Conservation (phyloP, 192 early-diverging fungal species). For the Rhizophagus prolifer region DNA sequence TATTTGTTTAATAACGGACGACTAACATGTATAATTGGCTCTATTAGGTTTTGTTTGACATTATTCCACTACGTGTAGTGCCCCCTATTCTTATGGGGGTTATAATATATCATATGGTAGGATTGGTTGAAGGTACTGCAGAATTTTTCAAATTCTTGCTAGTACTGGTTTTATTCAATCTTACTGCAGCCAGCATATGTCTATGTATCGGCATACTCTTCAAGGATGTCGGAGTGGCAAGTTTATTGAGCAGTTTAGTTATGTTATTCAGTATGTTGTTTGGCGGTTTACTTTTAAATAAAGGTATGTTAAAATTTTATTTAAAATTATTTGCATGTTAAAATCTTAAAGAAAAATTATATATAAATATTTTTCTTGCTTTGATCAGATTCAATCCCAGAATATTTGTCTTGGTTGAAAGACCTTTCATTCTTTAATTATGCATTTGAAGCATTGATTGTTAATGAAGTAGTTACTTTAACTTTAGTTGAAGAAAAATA, state of each 20-base stretch:
- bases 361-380: slow-evolving; percentile 1
- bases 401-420: slow-evolving; percentile 63
- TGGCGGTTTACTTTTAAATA: slow-evolving; percentile 87
- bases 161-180: slow-evolving; percentile 77
- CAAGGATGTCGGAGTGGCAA: slow-evolving; percentile 66
- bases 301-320: slow-evolving; percentile 43
- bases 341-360: slow-evolving; percentile 8
- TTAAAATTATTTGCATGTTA: slow-evolving; percentile 12
- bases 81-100: slow-evolving; percentile 75
- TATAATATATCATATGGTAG: slow-evolving; percentile 84
- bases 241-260: slow-evolving; percentile 69
- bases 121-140: slow-evolving; percentile 53
- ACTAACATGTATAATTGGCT: slow-evolving; percentile 18
- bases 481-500: slow-evolving; percentile 76
- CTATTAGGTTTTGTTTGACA: slow-evolving; percentile 59
- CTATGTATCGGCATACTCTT: slow-evolving; percentile 70
- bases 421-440: slow-evolving; percentile 85
- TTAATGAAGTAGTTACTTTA: slow-evolving; percentile 84
- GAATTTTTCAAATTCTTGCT: slow-evolving; percentile 72
- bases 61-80: slow-evolving; percentile 75
- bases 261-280: slow-evolving; percentile 89
- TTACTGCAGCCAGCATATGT: slow-evolving; percentile 69
- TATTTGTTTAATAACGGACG: not conserved
- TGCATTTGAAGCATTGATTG: slow-evolving; percentile 85
- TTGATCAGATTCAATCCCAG: slow-evolving; percentile 64